A percentile compares a stretch with the other conserved stretches of the same genome.
phyloP scores from a whole-genome alignment of 768 basidiomycete species.

The Mrakia gelida region DNA sequence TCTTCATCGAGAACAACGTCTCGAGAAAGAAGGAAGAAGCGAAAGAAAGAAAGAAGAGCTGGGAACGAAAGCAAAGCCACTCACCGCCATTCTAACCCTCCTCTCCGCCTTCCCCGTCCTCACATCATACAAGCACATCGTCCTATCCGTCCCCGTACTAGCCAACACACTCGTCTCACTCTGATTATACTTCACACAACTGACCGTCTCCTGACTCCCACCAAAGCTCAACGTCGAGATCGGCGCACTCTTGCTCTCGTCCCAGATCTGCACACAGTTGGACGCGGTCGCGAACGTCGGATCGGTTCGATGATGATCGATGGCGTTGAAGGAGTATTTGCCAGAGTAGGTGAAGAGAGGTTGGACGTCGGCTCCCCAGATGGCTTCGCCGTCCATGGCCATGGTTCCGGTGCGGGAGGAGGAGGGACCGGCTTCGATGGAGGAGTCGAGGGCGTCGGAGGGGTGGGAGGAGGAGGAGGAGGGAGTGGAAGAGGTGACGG shows the following conservation, averaged over 20 bases:
- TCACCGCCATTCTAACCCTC: conserved; percentile 79
- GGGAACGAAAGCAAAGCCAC: no score
- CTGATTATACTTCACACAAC: conserved; percentile 83
- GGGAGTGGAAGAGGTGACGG: conserved; percentile 18
- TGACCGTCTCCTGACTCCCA: conserved; percentile 81
- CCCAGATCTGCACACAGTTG: conserved; percentile 92
- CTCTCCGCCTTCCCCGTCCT: conserved; percentile 94
- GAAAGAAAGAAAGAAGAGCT: neutral
- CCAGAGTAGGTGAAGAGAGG: conserved; percentile 76
- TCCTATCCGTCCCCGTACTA: conserved; percentile 87
- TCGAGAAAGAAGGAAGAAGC: neutral
- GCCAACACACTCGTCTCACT: conserved; percentile 93
- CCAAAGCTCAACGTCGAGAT: conserved; percentile 83
- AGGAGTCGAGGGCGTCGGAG: conserved; percentile 10
- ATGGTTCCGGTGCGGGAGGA: conserved; percentile 4
- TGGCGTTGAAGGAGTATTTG: conserved; percentile 86
- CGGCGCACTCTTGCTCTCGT: conserved; percentile 88
- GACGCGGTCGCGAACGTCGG: conserved; percentile 92
- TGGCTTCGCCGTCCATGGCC: conserved; percentile 36
- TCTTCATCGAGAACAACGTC: no score
- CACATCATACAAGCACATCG: conserved; percentile 93
- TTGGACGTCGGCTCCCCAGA: conserved; percentile 46
- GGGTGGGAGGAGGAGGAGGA: neutral
- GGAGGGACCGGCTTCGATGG: conserved; percentile 15
- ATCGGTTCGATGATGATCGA: conserved; percentile 88